Evolutionary conservation across 2,329 filamentous ascomycete species (phyloP).

Genomic region (Zelopaecilomyces penicillatus): DNA sequence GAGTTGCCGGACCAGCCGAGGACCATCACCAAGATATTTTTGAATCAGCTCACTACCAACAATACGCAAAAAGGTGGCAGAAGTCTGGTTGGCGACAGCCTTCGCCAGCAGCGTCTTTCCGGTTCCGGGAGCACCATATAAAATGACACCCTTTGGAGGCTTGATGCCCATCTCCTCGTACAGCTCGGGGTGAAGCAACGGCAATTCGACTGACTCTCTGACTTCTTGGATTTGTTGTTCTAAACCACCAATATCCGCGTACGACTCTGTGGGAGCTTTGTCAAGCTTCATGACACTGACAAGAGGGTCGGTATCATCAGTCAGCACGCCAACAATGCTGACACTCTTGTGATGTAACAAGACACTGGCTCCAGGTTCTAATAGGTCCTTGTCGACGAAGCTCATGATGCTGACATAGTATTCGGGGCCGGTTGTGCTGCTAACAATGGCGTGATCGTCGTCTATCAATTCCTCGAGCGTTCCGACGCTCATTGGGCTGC

Average conservation of each 20-base stretch:
- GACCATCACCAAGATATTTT: slow-evolving; percentile 96
- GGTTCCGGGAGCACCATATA: slow-evolving; percentile 94
- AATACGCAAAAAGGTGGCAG: slow-evolving; percentile 93
- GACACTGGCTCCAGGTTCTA: slow-evolving; percentile 93
- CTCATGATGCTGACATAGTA: slow-evolving; percentile 99
- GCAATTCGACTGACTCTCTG: slow-evolving; percentile 90
- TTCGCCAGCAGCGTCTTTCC: slow-evolving; percentile 95
- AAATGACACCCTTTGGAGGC: slow-evolving; percentile 96
- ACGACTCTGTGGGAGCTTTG: slow-evolving; percentile 96
- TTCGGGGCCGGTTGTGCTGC: slow-evolving; percentile 91
- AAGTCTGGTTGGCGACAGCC: slow-evolving; percentile 98
- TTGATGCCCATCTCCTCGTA: slow-evolving; percentile 99
- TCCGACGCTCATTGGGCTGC: slow-evolving; percentile 96
- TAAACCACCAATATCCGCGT: slow-evolving; percentile 94
- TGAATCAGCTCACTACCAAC: slow-evolving; percentile 96
- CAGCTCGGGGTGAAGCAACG: slow-evolving; percentile 87
- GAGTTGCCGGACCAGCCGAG: slow-evolving; percentile 87
- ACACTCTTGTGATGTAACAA: slow-evolving; percentile 96
- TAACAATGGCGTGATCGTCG: slow-evolving; percentile 97
- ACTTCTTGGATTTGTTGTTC: slow-evolving; percentile 97
- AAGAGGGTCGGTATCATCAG: slow-evolving; percentile 88
- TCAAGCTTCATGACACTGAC: slow-evolving; percentile 99
- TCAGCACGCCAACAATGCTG: slow-evolving; percentile 93
- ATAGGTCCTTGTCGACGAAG: slow-evolving; percentile 96
- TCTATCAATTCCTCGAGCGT: slow-evolving; percentile 98